A percentile compares a stretch with the other conserved stretches of the same genome.
Evolutionary conservation across 805 yeast genomes (phyloP).

Genomic region (Schwanniomyces sp.): DNA sequence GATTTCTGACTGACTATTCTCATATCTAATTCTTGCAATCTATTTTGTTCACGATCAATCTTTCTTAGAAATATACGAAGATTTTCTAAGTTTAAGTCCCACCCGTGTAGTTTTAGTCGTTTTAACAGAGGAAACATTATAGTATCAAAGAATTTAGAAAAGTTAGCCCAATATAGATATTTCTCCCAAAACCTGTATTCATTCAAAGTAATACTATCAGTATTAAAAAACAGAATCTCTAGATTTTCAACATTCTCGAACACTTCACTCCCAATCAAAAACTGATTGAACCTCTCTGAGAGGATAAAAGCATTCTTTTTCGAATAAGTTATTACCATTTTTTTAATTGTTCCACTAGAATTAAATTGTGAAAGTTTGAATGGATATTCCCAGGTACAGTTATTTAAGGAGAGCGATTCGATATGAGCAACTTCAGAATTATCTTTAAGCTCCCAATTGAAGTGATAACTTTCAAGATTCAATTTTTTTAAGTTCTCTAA

Average conservation of each 20-base stretch:
- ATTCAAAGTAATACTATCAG: background rate
- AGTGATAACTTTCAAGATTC: slow-evolving; percentile 39
- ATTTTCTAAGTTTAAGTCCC: slow-evolving; percentile 16
- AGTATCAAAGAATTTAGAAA: slow-evolving; percentile 3
- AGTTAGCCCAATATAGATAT: slow-evolving; percentile 1
- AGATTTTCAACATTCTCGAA: slow-evolving; percentile 9
- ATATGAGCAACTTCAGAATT: slow-evolving; percentile 14
- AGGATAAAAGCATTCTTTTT: slow-evolving; percentile 31
- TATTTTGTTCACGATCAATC: background rate
- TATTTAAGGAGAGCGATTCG: slow-evolving; percentile 26
- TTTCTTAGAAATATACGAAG: slow-evolving; percentile 2
- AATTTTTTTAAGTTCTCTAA: slow-evolving; percentile 34
- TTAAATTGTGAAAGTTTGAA: slow-evolving; percentile 43
- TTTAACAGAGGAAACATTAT: slow-evolving; percentile 14
- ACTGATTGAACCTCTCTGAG: slow-evolving; percentile 37
- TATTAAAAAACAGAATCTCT: slow-evolving; percentile 1
- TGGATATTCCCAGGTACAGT: slow-evolving; percentile 62
- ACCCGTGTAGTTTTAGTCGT: slow-evolving; percentile 18
- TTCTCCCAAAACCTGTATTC: slow-evolving; percentile 1
- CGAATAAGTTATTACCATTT: slow-evolving; percentile 23
- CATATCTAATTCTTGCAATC: slow-evolving; percentile 3
- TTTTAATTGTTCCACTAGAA: slow-evolving; percentile 16
- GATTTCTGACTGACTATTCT: slow-evolving; percentile 2
- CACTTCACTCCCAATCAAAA: slow-evolving; percentile 11
- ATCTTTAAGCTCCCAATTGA: slow-evolving; percentile 38